These are phyloP conservation scores for Actinomortierella ambigua DNA, from an alignment of 371 early-diverging fungal species.

Conservation along the genomic window DNA sequence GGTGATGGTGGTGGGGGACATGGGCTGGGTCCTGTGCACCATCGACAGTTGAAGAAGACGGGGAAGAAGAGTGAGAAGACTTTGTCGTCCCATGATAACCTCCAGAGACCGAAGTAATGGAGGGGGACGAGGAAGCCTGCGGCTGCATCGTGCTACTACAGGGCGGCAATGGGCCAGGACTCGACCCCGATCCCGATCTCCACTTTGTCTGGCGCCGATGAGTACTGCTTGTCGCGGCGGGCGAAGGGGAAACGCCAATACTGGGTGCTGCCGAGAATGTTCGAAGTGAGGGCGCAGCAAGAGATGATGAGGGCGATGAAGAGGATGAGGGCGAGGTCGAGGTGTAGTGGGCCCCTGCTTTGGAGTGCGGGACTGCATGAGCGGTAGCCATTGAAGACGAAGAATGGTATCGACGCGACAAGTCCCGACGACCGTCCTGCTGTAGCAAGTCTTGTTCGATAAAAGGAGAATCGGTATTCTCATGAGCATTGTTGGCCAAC, in stretches of 20 bases:
- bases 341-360: background rate
- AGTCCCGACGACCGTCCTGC: background rate
- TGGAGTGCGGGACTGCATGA: conserved; percentile 16
- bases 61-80: background rate
- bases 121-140: background rate
- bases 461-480: conserved; percentile 1
- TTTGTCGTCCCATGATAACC: background rate
- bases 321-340: conserved; percentile 8
- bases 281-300: conserved; percentile 3
- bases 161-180: conserved; percentile 2
- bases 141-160: background rate
- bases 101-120: no score
- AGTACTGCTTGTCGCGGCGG: no score
- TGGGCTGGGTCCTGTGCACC: conserved; percentile 17
- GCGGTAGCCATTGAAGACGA: background rate
- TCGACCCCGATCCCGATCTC: background rate
- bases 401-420: background rate
- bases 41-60: conserved; percentile 4
- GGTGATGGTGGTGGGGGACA: background rate
- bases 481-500: background rate
- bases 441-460: background rate
- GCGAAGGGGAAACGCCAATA: no score
- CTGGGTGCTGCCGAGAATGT: background rate
- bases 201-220: background rate
- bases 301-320: conserved; percentile 1